Conservation (phyloP, 352 stramenopile species). For the Blastocystis sp. region DNA sequence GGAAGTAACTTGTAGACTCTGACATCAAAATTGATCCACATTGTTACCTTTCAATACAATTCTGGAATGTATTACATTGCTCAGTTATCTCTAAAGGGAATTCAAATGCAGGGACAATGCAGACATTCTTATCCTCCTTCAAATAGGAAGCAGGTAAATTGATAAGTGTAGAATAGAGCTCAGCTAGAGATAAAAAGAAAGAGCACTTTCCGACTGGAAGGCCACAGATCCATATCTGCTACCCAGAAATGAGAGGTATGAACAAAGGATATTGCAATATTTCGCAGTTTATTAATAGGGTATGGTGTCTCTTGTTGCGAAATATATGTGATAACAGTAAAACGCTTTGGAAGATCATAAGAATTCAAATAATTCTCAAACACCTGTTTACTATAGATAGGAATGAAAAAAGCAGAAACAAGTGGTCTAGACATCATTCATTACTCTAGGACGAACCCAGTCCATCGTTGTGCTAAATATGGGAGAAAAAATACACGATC, state of each 20-base stretch:
- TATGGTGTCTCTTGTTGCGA: not conserved
- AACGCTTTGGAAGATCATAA: conserved; percentile 16
- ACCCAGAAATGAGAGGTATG: conserved; percentile 52
- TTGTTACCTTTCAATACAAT: not conserved
- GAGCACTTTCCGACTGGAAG: not conserved
- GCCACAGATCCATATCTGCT: conserved; percentile 57
- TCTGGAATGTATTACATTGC: not conserved
- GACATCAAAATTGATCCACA: not conserved
- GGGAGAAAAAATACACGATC: conserved; percentile 60
- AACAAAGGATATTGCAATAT: conserved; percentile 16
- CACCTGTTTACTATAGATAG: not conserved
- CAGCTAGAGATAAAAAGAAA: not conserved
- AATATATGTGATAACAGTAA: conserved; percentile 1
- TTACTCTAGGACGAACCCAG: not conserved
- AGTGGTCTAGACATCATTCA: not conserved
- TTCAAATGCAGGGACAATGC: not conserved
- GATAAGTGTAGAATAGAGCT: not conserved
- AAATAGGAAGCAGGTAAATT: conserved; percentile 8
- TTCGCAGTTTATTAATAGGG: conserved; percentile 36
- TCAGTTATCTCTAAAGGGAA: not conserved
- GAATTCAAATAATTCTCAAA: conserved; percentile 2
- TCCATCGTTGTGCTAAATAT: conserved; percentile 11
- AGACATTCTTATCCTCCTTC: not conserved
- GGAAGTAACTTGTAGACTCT: not conserved
- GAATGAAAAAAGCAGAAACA: not conserved